Evolutionary conservation across 1,139 yeast genomes (phyloP), one percentile per base, ranked within the genome.

Genomic region (Hemisphaericaspora xylanilytica): DNA sequence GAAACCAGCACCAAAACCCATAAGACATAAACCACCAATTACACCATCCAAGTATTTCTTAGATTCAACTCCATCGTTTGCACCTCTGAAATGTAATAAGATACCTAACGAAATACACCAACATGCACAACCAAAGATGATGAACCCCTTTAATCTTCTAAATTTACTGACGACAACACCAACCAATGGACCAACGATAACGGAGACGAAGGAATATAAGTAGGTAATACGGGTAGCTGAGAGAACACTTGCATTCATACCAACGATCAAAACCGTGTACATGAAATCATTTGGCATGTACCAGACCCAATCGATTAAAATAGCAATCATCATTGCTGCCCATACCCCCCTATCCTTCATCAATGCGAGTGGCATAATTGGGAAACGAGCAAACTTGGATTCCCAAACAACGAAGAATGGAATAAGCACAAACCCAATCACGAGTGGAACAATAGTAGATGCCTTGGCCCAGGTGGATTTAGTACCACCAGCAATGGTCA

Each of bases 1-100:
- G 58, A 83, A 70, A 8, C 86, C 85, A 35, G 86, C 84, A 50
- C 88, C 87, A 39, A 84, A 66, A 58, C 90, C 92, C 64, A 82
- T 67, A 26, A 82, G 55, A 51, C 81, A 76, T 49, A 80, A 69
- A 18, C 81, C 77, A 28, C 85, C 90, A 54, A 84, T 80, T 41
- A 83, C 70, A 48, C 90, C 90, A 28, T 65, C 47, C 41, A 69
- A 43, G 44, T 53, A 55, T 32, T 42, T 47, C 33, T 61, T 52
- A 28, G 55, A 46, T 20, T 56, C 45, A 22, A 52, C 49, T 4
- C 67, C 58, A 37, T 41, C 44, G 24, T 47, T 44, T 25, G 60
- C 60, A 29, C 64, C 59, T 54, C 72, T 54, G 48, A 42, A 66
- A 42, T 61, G 61, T 36, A 53, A 49, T 45, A 65, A 50, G 18